Base-by-base conservation (phyloP, 2,329 filamentous ascomycete genomes). In the Penicillium occitanis region DNA sequence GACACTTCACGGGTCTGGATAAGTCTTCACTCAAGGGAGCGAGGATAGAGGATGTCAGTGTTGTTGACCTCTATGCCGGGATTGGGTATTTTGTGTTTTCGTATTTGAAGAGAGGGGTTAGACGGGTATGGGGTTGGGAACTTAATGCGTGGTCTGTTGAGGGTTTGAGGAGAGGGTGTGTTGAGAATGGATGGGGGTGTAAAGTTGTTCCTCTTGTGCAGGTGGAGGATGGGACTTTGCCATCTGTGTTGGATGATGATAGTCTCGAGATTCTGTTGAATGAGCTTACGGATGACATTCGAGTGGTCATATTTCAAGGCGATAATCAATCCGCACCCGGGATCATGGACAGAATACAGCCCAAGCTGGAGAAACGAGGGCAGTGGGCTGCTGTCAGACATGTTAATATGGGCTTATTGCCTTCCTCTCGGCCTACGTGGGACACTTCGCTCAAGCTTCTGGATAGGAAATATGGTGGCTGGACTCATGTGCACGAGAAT, bases 71-170 rank as follows among this genome's bases (percentile, higher is more conserved):
- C 67, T 97, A 96, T 79, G 92, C 91, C 0, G 94, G 94, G 0
- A 97, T 97, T 69, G 94, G 94, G 5, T 97, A 97, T 78, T 97
- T 98, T 78, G 87, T 90, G 3, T 96, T 97, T 73, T 91, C 88
- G 37, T 97, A 97, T 78, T 85, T 89, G 6, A 84, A 82, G 67
- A 85, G 90, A 19, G 92, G 92, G 0, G 80, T 93, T 72, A 80
- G 72, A 8, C 81, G 85, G 59, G 90, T 97, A 1, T 81, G 95
- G 50, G 91, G 92, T 71, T 98, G 92, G 91, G 94, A 98, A 78
- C 81, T 97, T 55, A 97, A 97, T 75, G 89, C 90, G 0, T 91
- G 93, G 89, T 93, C 89, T 70, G 86, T 96, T 40, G 92, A 97
- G 80, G 93, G 91, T 0, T 77, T 98, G 73, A 84, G 88, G 30